Evolutionary conservation across 1,284 basidiomycete genomes (phyloP).

Genomic region (Melampsora abietis-canadensis): DNA sequence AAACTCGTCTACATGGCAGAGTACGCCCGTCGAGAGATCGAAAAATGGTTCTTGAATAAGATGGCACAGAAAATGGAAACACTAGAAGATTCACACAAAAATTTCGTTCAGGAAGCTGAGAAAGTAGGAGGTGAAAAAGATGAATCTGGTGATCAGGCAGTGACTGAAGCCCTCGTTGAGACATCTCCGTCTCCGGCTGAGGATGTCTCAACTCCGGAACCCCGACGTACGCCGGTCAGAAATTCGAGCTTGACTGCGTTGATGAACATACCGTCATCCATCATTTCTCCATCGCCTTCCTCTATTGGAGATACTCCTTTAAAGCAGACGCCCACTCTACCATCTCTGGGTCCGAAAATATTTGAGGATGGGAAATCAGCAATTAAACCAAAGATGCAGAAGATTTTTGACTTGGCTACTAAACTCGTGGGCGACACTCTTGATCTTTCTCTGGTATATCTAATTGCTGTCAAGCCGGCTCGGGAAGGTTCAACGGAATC

Average conservation of each 20-base stretch:
- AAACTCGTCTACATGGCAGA: conserved; percentile 39
- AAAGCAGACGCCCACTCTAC: neutral
- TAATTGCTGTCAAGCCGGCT: conserved; percentile 18
- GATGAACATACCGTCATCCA: neutral
- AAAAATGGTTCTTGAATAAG: conserved; percentile 21
- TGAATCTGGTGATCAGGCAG: neutral
- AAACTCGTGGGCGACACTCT: conserved; percentile 24
- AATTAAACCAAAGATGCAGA: conserved; percentile 22
- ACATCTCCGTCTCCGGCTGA: neutral
- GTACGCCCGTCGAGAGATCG: conserved; percentile 34
- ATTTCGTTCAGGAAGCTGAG: conserved; percentile 14
- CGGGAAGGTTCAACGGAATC: neutral
- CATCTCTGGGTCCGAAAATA: neutral
- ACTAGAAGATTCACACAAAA: conserved; percentile 10
- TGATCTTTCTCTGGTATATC: conserved; percentile 36
- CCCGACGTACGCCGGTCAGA: neutral
- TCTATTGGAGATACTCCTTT: neutral
- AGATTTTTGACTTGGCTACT: conserved; percentile 35
- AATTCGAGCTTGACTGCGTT: neutral
- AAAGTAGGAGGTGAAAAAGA: neutral
- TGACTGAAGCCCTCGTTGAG: neutral
- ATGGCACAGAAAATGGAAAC: conserved; percentile 18
- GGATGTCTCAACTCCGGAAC: neutral
- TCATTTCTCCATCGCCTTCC: neutral
- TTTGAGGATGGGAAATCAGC: conserved; percentile 19